Percentiles rank a stretch among this genome's conserved stretches.
Conservation (phyloP, 768 basidiomycete genomes). For the Rhodotorula kratochvilovae region DNA sequence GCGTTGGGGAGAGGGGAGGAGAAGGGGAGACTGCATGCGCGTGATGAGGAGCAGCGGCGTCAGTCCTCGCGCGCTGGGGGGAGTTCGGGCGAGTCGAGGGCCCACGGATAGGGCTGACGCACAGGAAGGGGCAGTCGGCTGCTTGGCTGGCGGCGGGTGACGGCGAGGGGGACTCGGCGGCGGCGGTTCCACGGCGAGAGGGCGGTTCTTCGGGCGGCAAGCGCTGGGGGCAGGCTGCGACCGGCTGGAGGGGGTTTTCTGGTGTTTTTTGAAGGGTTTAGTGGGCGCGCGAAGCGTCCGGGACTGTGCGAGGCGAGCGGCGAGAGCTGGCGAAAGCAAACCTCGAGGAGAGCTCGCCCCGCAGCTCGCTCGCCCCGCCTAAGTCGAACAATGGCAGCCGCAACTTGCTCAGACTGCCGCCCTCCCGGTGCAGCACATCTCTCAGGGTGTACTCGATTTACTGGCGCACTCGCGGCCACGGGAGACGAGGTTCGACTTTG, state of each 20-base stretch:
- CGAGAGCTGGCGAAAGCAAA: background rate
- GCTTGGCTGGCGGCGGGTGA: conserved; percentile 2
- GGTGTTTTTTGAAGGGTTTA: background rate
- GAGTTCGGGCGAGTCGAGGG: background rate
- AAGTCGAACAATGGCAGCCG: background rate
- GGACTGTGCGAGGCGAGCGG: background rate
- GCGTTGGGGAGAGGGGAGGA: background rate
- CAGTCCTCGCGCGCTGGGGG: background rate
- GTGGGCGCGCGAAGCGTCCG: conserved; percentile 7
- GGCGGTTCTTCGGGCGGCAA: background rate
- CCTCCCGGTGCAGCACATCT: too few relatives aligned
- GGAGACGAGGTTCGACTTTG: too few relatives aligned
- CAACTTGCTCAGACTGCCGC: too few relatives aligned
- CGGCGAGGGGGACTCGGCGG: background rate
- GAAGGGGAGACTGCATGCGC: background rate
- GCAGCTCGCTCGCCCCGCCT: background rate
- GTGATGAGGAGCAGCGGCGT: background rate
- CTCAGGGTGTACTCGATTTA: too few relatives aligned
- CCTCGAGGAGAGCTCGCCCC: background rate
- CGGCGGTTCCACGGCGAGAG: background rate
- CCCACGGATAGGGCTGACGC: background rate
- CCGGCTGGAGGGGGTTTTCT: conserved; percentile 17
- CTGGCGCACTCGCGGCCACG: too few relatives aligned
- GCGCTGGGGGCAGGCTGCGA: background rate
- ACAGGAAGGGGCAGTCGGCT: background rate